Conservation (phyloP, 495 filamentous ascomycete species). For the Lasiosphaeria hispida region DNA sequence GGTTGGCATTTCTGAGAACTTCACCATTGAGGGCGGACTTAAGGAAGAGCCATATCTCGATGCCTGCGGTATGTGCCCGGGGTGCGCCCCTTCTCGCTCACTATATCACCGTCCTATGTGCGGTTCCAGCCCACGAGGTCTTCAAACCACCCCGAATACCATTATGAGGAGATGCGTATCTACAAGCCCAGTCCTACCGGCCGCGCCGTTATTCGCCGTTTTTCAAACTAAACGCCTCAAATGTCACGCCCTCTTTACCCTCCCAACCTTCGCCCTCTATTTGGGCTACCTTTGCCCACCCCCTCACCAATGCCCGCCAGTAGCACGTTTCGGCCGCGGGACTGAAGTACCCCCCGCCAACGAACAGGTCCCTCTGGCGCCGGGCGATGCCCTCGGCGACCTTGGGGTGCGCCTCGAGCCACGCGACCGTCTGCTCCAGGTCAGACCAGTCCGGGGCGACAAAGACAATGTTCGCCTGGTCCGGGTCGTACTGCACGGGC, state of each 20-base stretch:
- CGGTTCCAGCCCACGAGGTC: no score
- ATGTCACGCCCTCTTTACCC: constrained; percentile 34
- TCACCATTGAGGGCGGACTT: no score
- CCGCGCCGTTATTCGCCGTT: constrained; percentile 13
- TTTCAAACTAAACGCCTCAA: constrained; percentile 42
- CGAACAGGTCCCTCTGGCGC: constrained; percentile 45
- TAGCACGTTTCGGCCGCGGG: constrained; percentile 53
- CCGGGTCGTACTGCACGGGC: constrained; percentile 32
- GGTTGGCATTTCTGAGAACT: neutral
- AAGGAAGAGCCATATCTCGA: neutral
- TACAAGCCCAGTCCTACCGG: neutral
- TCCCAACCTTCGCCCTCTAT: constrained; percentile 34
- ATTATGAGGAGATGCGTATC: neutral
- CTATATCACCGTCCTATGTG: neutral
- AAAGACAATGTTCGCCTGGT: constrained; percentile 52
- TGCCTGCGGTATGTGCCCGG: neutral
- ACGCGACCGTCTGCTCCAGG: constrained; percentile 43
- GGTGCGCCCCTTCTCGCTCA: neutral
- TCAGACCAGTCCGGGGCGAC: constrained; percentile 53
- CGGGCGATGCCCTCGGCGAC: constrained; percentile 49
- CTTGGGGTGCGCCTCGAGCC: constrained; percentile 42
- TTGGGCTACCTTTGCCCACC: constrained; percentile 44
- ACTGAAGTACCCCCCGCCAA: constrained; percentile 46
- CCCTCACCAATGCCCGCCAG: constrained; percentile 50
- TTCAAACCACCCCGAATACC: no score